Evolutionary conservation across 2,329 filamentous ascomycete species (phyloP), one percentile per base, ranked within the genome.

Genomic region (Colletotrichum spinosum): DNA sequence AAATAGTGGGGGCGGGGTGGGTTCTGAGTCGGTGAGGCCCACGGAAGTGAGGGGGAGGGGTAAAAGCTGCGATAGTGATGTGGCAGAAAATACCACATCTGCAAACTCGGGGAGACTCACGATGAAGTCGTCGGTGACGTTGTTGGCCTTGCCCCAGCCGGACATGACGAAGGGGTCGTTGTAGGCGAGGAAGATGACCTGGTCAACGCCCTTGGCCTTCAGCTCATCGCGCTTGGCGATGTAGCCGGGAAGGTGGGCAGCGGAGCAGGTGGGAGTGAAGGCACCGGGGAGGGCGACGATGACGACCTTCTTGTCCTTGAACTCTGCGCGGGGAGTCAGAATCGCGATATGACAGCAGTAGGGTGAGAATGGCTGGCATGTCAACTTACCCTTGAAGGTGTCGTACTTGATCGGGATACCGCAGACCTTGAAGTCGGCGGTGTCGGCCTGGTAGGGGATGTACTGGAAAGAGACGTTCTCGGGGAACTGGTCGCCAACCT

Each of bases 111-210:
- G 8, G 3, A 35, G 57, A 77, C 84, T 71, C 71, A 87, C 84
- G 70, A 88, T 84, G 64, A 78, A 84, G 71, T 95, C 90, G 69
- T 89, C 88, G 75, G 87, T 90, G 75, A 95, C 84, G 57, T 85
- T 85, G 81, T 97, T 95, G 75, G 93, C 93, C 87, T 97, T 97
- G 80, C 89, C 91, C 92, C 92, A 96, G 59, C 92, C 93, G 72
- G 88, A 90, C 92, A 95, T 95, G 78, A 97, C 93, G 76, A 85
- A 97, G 69, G 90, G 83, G 80, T 97, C 94, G 80, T 97, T 97
- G 83, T 83, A 90, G 66, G 93, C 92, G 74, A 97, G 90, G 75
- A 96, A 88, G 70, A 93, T 87, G 73, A 97, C 88, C 69, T 91
- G 79, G 79, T 97, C 93, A 70, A 97, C 91, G 72, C 92, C 93